These are phyloP conservation scores for Chaetomiaceae sp. DNA, from an alignment of 2,329 filamentous ascomycete species.

Conservation along the genomic window DNA sequence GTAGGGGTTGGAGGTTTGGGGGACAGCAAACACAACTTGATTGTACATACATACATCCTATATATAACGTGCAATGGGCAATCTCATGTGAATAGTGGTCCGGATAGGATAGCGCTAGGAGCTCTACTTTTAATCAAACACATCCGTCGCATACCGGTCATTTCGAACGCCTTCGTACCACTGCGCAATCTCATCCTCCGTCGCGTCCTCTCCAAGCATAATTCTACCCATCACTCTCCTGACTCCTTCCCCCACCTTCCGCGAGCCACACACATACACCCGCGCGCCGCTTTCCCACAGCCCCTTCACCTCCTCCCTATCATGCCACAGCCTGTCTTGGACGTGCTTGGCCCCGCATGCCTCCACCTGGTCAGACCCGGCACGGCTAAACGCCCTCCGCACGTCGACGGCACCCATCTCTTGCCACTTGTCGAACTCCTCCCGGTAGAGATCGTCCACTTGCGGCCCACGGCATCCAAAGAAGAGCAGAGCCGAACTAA, in stretches of 20 bases:
- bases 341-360: slow-evolving; percentile 36
- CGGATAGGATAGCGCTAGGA: too few species aligned
- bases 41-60: too few species aligned
- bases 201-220: slow-evolving; percentile 33
- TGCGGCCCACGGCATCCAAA: slow-evolving; percentile 56
- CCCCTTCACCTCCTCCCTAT: slow-evolving; percentile 30
- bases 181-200: slow-evolving; percentile 38
- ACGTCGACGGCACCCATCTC: slow-evolving; percentile 56
- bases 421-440: slow-evolving; percentile 58
- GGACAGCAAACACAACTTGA: too few species aligned
- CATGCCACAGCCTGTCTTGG: slow-evolving; percentile 48
- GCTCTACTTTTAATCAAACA: slow-evolving; percentile 53
- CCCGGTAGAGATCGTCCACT: slow-evolving; percentile 56
- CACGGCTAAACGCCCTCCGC: slow-evolving; percentile 54
- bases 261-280: slow-evolving; percentile 59
- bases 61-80: too few species aligned
- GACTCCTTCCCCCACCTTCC: slow-evolving; percentile 40
- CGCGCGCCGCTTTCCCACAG: slow-evolving; percentile 41
- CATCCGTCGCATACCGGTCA: slow-evolving; percentile 55
- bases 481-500: slow-evolving; percentile 62
- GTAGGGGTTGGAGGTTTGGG: background rate
- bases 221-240: slow-evolving; percentile 35
- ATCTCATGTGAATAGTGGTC: too few species aligned
- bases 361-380: slow-evolving; percentile 37
- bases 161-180: slow-evolving; percentile 51